phyloP scores from a whole-genome alignment of 257 asterid species.

The Sherardia arvensis region DNA sequence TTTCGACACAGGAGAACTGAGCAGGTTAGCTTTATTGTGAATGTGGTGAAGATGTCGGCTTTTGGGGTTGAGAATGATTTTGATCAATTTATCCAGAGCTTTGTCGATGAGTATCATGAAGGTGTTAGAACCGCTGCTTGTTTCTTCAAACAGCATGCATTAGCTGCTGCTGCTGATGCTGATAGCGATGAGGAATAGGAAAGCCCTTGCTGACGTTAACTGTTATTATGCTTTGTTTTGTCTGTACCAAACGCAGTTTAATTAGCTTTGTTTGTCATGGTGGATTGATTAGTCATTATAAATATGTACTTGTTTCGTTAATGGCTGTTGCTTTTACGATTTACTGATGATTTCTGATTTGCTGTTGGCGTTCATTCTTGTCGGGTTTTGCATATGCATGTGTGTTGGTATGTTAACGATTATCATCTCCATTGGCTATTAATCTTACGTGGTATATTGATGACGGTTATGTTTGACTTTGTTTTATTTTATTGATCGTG shows the following conservation, averaged over 20 bases:
- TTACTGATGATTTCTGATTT: slow-evolving; percentile 1
- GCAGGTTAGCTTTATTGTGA: slow-evolving; percentile 6
- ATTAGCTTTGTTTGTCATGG: not conserved
- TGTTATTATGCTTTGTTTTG: no score
- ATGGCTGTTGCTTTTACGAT: not conserved
- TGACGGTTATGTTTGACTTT: no score
- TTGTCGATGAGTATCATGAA: not conserved
- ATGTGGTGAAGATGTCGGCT: not conserved
- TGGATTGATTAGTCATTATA: no score
- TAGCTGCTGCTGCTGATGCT: no score
- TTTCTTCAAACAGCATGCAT: no score
- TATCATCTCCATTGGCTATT: no score
- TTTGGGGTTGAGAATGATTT: not conserved
- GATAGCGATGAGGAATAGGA: no score
- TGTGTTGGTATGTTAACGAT: no score
- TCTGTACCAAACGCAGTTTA: not conserved
- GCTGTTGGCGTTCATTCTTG: not conserved
- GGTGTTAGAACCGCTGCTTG: not conserved
- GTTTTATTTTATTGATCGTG: no score
- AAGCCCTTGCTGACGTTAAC: no score
- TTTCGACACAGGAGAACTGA: not conserved
- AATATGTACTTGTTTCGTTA: not conserved
- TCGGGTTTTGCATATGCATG: slow-evolving; percentile 7
- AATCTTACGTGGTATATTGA: no score
- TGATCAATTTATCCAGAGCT: not conserved